A percentile compares a stretch with the other conserved stretches of the same genome.
Evolutionary conservation across 2,329 filamentous ascomycete species (phyloP).

Genomic region (Aspergillus terreus): DNA sequence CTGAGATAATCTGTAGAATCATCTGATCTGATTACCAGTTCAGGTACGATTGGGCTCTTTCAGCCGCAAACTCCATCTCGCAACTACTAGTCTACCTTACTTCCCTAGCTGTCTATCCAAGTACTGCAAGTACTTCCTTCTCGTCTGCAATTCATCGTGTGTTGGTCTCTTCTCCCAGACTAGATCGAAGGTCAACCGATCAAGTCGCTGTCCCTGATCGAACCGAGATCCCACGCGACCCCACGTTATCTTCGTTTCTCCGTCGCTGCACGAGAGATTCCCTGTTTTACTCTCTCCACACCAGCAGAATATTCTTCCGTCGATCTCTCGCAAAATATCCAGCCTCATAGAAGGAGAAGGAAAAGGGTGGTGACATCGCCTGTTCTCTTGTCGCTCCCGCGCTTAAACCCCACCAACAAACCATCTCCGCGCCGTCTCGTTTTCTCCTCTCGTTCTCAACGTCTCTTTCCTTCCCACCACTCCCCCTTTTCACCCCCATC

Average conservation of each 20-base stretch:
- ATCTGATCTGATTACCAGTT: background rate
- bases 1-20: background rate
- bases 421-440: conserved; percentile 8
- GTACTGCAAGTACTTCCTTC: too few species aligned
- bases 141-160: too few species aligned
- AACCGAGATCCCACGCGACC: too few species aligned
- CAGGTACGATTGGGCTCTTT: background rate
- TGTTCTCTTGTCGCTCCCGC: conserved; percentile 3
- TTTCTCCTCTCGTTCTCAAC: conserved; percentile 1
- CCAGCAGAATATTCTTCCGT: too few species aligned
- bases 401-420: conserved; percentile 20
- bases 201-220: background rate
- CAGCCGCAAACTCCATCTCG: background rate
- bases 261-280: too few species aligned
- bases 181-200: background rate
- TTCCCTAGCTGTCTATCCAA: background rate
- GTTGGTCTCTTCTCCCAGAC: background rate
- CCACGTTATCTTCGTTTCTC: too few species aligned
- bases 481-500: conserved; percentile 6
- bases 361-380: background rate
- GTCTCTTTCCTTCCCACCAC: background rate
- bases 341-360: too few species aligned
- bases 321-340: too few species aligned
- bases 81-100: background rate
- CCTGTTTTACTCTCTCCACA: background rate